Base-by-base conservation (phyloP, 192 early-diverging fungal species). In the Entomortierella chlamydospora region DNA sequence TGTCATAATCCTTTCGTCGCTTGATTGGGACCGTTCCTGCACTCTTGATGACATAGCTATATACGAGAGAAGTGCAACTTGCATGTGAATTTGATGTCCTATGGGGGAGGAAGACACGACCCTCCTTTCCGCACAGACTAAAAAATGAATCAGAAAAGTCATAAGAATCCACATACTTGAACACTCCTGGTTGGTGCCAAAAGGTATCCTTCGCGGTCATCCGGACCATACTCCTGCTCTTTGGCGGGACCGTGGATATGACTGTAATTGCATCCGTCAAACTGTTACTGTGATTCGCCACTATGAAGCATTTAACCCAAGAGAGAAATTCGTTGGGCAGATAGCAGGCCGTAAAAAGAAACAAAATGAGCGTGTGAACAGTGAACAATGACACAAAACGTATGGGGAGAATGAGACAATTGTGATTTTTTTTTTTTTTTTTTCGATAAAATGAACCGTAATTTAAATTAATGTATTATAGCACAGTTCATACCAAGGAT, bases 401-500 rank as follows among this genome's bases (percentile, higher is more conserved):
- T n/a, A n/a, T n/a, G n/a, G n/a, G n/a, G n/a, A n/a, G n/a, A n/a
- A n/a, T n/a, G n/a, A n/a, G n/a, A n/a, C n/a, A n/a, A n/a, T n/a
- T n/a, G n/a, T n/a, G n/a, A n/a, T n/a, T n/a, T n/a, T n/a, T 37
- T 37, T 37, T 37, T 37, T 37, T 37, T 37, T 37, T 37, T 37
- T 37, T 37, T 37, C 4, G 34, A 37, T 37, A 7, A 37, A 7
- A 7, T 37, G 10, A 37, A 37, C 49, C 7, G 6, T 25, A 43
- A 31, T 18, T 23, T 50, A n/a, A n/a, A n/a, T n/a, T n/a, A n/a
- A n/a, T n/a, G n/a, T n/a, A n/a, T n/a, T n/a, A n/a, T n/a, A n/a
- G n/a, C n/a, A n/a, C n/a, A n/a, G n/a, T n/a, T n/a, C n/a, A n/a
- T 79, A 79, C 81, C 73, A 13, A 83, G 68, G 55, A 83, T 83